Evolutionary conservation across 345 rosid species (phyloP), one percentile per base, ranked within the genome.

Genomic region (Chamaenerion angustifolium): DNA sequence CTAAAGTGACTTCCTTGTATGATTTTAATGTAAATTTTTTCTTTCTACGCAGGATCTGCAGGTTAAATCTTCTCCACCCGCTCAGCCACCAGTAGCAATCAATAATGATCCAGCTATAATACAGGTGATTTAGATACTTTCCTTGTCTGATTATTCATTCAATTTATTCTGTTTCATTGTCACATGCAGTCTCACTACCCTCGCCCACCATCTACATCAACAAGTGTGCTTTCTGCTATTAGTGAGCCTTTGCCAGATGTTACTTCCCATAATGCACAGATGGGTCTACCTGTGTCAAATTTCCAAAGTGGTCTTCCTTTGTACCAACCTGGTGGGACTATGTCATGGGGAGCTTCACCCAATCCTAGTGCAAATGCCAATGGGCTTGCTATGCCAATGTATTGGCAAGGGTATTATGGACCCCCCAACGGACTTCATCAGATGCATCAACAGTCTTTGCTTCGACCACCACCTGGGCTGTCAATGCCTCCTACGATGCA

Each of bases 21-120:
- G 37, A 31, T 31, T 31, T 7, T 31, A 5, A 31, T 31, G 37
- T 7, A 16, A 2, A 42, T 16, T 2, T 17, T 27, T 16, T 49
- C 40, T 11, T 18, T n/a, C 61, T 48, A 56, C 59, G 46, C 71
- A 89, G 97, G 97, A 89, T 65, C 69, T 89, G 58, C 97, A 85
- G 72, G 97, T 89, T 56, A 89, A 85, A 68, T 81, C 93, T 47
- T 85, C 93, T 49, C 82, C 94, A 17, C 93, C 90, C 40, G 83
- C 57, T 56, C 87, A 80, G 66, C 71, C 93, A 42, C 46, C 71
- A n/a, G 80, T 4, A 21, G 4, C 80, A 41, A 66, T 85, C 54
- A 78, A 78, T 70, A 82, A 89, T 69, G 97, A 89, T 55, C 95
- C 95, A 16, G 95, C 95, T 58, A 89, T 89, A 35, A 89, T 89